These are phyloP conservation scores for Ramichloridium luteum DNA, from an alignment of 2,329 filamentous ascomycete genomes.

Conservation along the genomic window DNA sequence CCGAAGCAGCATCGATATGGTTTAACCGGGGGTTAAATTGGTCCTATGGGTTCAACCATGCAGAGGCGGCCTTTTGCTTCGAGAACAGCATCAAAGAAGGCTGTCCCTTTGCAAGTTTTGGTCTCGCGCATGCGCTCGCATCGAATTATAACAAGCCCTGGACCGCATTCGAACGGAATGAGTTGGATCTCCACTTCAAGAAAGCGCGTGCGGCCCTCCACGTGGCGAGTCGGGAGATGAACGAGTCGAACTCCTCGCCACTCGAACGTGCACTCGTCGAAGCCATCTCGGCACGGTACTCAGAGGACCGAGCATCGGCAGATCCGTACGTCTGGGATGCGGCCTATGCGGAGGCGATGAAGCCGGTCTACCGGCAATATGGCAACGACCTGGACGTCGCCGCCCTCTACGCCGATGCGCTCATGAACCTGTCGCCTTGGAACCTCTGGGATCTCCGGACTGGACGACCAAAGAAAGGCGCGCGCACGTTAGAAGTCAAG, in stretches of 20 bases:
- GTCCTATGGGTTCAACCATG: constrained; percentile 66
- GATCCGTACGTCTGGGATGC: constrained; percentile 39
- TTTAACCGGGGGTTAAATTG: constrained; percentile 62
- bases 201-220: constrained; percentile 36
- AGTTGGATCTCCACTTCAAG: constrained; percentile 41
- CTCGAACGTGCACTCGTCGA: constrained; percentile 52
- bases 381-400: constrained; percentile 50
- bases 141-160: constrained; percentile 75
- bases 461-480: constrained; percentile 42
- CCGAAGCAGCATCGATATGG: constrained; percentile 47
- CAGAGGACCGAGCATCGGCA: constrained; percentile 15
- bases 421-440: constrained; percentile 57
- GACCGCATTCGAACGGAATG: constrained; percentile 53
- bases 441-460: constrained; percentile 50
- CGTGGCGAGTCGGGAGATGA: constrained; percentile 29
- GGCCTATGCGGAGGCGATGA: constrained; percentile 52
- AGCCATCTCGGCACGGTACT: constrained; percentile 52
- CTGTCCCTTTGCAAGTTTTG: constrained; percentile 57
- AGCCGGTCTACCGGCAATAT: constrained; percentile 40
- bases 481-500: constrained; percentile 48
- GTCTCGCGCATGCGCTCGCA: constrained; percentile 56
- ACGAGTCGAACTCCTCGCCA: constrained; percentile 28
- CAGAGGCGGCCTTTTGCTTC: constrained; percentile 56
- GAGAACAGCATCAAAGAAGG: constrained; percentile 45
- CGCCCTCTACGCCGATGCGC: constrained; percentile 49